Conservation (phyloP, 2,329 filamentous ascomycete genomes). For the Cryphonectria carpinicola region DNA sequence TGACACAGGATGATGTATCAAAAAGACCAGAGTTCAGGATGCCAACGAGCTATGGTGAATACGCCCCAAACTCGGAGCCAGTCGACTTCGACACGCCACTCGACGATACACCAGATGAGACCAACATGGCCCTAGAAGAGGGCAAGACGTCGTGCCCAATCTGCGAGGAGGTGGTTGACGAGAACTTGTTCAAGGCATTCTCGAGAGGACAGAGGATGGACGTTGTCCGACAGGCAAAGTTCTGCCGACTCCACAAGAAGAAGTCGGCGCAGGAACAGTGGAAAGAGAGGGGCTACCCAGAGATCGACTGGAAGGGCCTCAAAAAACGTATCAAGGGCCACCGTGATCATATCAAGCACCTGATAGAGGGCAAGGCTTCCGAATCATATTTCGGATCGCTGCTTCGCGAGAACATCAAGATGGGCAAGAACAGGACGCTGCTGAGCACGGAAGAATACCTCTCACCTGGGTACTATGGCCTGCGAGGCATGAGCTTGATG, state of each 20-base stretch:
- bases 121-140: not conserved
- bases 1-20: conserved; percentile 15
- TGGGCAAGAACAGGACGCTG: conserved; percentile 63
- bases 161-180: conserved; percentile 65
- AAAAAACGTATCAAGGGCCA: conserved; percentile 61
- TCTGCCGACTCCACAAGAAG: conserved; percentile 67
- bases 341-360: conserved; percentile 55
- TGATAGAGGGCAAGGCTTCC: conserved; percentile 59
- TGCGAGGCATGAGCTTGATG: conserved; percentile 72
- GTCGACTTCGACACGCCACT: conserved; percentile 14
- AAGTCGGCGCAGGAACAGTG: conserved; percentile 55
- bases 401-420: conserved; percentile 58
- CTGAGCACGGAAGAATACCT: conserved; percentile 61
- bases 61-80: conserved; percentile 8
- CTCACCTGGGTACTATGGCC: conserved; percentile 83
- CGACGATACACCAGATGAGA: not conserved
- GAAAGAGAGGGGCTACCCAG: conserved; percentile 64
- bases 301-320: conserved; percentile 70
- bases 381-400: conserved; percentile 64
- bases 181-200: conserved; percentile 57
- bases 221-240: conserved; percentile 62
- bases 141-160: conserved; percentile 62
- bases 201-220: conserved; percentile 53
- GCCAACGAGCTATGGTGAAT: conserved; percentile 24
- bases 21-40: conserved; percentile 24